Conservation (phyloP, 1,139 yeast genomes). For the Ogataea hybrid region DNA sequence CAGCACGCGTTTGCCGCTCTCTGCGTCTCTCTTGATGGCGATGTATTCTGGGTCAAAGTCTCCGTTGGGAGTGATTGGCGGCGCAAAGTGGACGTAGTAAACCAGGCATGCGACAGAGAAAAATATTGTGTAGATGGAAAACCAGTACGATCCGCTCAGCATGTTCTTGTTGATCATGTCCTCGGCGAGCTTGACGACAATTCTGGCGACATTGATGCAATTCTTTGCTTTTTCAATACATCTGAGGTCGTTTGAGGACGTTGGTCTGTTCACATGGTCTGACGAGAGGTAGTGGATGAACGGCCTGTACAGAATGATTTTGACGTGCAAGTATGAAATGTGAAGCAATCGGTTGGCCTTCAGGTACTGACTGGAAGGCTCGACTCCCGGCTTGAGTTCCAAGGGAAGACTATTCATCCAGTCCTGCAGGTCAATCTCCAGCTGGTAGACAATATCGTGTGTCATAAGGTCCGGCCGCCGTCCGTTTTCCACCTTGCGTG, state of each 20-base stretch:
- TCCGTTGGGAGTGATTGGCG: constrained; percentile 44
- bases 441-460: constrained; percentile 64
- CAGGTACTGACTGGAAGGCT: constrained; percentile 61
- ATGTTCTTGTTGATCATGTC: constrained; percentile 75
- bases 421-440: constrained; percentile 68
- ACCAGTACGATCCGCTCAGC: constrained; percentile 90
- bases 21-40: constrained; percentile 70
- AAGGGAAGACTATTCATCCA: constrained; percentile 77
- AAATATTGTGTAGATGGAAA: constrained; percentile 87
- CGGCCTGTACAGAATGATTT: constrained; percentile 84
- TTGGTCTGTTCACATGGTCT: constrained; percentile 28
- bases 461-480: constrained; percentile 33
- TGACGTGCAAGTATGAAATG: constrained; percentile 78
- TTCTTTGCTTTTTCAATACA: constrained; percentile 74
- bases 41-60: constrained; percentile 61
- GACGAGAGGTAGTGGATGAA: constrained; percentile 77
- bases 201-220: constrained; percentile 81
- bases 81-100: constrained; percentile 78
- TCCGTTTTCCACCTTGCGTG: constrained; percentile 27
- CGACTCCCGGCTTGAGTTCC: constrained; percentile 75
- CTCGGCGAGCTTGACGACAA: constrained; percentile 79
- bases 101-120: constrained; percentile 87
- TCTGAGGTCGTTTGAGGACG: constrained; percentile 42
- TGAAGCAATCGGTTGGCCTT: constrained; percentile 78
- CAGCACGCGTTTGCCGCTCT: constrained; percentile 73